Evolutionary conservation across 2,329 filamentous ascomycete genomes (phyloP).

Genomic region (Diaporthe helianthi): DNA sequence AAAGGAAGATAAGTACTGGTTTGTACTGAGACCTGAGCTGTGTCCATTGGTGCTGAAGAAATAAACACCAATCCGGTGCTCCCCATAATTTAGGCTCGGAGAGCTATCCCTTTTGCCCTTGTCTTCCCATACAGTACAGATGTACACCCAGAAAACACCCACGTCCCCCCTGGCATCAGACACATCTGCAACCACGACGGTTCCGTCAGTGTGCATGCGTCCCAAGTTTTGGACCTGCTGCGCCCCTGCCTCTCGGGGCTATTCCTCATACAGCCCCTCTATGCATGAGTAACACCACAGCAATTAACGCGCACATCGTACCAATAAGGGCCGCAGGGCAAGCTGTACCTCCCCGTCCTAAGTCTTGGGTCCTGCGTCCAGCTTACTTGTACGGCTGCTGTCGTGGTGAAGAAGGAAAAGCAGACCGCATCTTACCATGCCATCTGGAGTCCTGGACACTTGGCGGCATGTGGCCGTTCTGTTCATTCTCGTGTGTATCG

Average conservation of each 20-base stretch:
- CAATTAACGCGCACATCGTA: constrained; percentile 11
- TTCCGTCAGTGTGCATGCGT: constrained; percentile 23
- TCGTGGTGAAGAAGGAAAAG: not conserved
- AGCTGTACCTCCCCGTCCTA: not conserved
- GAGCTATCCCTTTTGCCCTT: not conserved
- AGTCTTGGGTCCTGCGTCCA: constrained; percentile 17
- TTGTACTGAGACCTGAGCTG: not conserved
- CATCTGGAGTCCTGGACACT: not conserved
- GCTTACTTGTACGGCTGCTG: not conserved
- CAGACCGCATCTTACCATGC: not conserved
- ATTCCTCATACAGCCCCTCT: constrained; percentile 17
- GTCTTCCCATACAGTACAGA: not conserved
- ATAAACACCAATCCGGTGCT: not conserved
- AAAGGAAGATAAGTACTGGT: not conserved
- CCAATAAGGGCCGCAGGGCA: constrained; percentile 1
- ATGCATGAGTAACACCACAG: constrained; percentile 7
- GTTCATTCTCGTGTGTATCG: not conserved
- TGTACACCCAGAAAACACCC: constrained; percentile 10
- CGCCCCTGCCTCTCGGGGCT: not conserved
- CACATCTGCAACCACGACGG: constrained; percentile 22
- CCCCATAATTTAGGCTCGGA: constrained; percentile 14
- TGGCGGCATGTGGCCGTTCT: not conserved
- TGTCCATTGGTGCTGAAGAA: not conserved
- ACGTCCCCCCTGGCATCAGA: constrained; percentile 14
- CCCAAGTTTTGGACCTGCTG: not conserved